Conservation (phyloP, 805 yeast species). For the Nakazawaea sp. region DNA sequence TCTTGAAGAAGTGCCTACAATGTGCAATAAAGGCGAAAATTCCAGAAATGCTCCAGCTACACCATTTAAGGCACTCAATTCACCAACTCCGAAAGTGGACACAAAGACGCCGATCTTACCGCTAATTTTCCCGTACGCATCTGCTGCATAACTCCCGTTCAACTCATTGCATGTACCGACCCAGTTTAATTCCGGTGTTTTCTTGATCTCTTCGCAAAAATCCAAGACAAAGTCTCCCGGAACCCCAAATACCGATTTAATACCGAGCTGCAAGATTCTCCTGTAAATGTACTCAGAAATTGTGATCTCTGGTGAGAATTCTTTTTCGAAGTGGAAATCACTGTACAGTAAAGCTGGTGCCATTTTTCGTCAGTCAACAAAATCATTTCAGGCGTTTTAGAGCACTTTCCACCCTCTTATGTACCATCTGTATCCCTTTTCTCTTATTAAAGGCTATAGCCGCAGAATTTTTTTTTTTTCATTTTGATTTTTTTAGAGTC, state of each 20-base stretch:
- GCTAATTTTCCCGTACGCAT: conserved; percentile 35
- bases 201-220: conserved; percentile 37
- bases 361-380: too few relatives aligned
- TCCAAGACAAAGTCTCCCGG: conserved; percentile 57
- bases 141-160: conserved; percentile 44
- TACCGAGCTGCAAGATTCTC: conserved; percentile 35
- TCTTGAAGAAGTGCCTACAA: conserved; percentile 36
- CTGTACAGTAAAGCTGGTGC: conserved; percentile 2
- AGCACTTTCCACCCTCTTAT: too few relatives aligned
- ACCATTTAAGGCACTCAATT: conserved; percentile 42
- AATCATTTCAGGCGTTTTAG: too few relatives aligned
- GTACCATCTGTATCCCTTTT: not conserved
- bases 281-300: conserved; percentile 39
- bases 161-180: conserved; percentile 46
- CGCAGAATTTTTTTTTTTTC: not conserved
- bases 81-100: conserved; percentile 47
- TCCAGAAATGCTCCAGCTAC: conserved; percentile 43
- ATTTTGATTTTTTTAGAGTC: not conserved
- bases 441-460: too few relatives aligned
- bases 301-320: conserved; percentile 17
- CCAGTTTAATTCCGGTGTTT: conserved; percentile 22
- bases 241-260: conserved; percentile 44
- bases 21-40: conserved; percentile 38
- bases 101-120: conserved; percentile 32
- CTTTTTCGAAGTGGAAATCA: too few relatives aligned